phyloP scores from a whole-genome alignment of 106 monocot species.

The Cymbidium sinense region DNA sequence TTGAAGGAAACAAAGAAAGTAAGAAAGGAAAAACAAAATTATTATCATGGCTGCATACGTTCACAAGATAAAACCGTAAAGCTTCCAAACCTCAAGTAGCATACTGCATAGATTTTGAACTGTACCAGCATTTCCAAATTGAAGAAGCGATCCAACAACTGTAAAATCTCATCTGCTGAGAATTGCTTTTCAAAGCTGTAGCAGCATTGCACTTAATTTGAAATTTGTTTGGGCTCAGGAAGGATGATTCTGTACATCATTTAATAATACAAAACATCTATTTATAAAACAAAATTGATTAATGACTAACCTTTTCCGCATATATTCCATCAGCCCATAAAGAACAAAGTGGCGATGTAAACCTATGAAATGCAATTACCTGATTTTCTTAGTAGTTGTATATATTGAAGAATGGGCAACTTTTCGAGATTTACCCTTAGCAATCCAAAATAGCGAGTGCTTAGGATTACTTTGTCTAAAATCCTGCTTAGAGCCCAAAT shows the following conservation, averaged over 20 bases:
- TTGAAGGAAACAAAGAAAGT: not conserved
- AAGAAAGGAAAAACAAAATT: not conserved
- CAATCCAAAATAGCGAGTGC: not conserved
- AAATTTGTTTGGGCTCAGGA: not conserved
- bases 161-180: conserved; percentile 83
- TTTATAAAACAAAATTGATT: not conserved
- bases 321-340: conserved; percentile 78
- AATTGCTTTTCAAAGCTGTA: conserved; percentile 75
- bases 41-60: not conserved
- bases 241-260: not conserved
- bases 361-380: conserved; percentile 29
- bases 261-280: not conserved
- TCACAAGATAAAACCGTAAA: not conserved
- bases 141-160: conserved; percentile 85
- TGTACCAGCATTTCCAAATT: conserved; percentile 96
- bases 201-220: not conserved
- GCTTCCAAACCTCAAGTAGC: conserved; percentile 6
- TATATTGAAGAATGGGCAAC: not conserved
- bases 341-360: conserved; percentile 90
- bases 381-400: not conserved
- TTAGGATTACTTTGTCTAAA: not conserved
- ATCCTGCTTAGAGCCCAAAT: not conserved
- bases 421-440: not conserved
- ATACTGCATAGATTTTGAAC: not conserved
- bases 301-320: conserved; percentile 56